Percentiles rank a stretch among this genome's conserved stretches.
phyloP scores from a whole-genome alignment of 2,329 filamentous ascomycete species.

The Pyrenophora tritici-repentis region DNA sequence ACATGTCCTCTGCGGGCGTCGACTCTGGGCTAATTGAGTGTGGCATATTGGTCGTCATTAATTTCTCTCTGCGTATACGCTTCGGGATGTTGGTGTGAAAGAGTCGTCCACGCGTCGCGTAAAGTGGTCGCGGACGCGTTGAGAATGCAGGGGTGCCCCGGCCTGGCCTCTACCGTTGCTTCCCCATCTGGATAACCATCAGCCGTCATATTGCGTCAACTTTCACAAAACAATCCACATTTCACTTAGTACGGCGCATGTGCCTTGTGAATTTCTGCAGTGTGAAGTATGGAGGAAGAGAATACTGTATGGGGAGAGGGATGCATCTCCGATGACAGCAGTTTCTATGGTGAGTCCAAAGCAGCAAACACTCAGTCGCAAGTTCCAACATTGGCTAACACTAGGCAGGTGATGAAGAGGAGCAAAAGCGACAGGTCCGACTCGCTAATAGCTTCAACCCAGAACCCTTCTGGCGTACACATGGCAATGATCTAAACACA shows the following conservation, averaged over 20 bases:
- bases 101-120: conserved; percentile 19
- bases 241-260: conserved; percentile 10
- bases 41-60: conserved; percentile 46
- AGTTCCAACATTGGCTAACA: no score
- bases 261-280: neutral
- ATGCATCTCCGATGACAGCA: conserved; percentile 51
- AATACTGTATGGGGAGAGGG: conserved; percentile 38
- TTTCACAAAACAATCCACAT: conserved; percentile 2
- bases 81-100: conserved; percentile 9
- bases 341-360: conserved; percentile 50
- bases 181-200: conserved; percentile 16
- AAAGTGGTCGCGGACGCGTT: conserved; percentile 27
- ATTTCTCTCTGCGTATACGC: conserved; percentile 2
- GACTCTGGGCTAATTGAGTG: conserved; percentile 52
- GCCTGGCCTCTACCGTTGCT: conserved; percentile 7
- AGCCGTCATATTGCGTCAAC: conserved; percentile 14
- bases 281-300: conserved; percentile 29
- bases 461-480: conserved; percentile 24
- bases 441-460: conserved; percentile 23
- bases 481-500: conserved; percentile 32
- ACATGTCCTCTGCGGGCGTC: conserved; percentile 47
- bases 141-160: conserved; percentile 20
- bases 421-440: conserved; percentile 28
- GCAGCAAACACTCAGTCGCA: neutral
- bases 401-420: conserved; percentile 35